Evolutionary conservation across 345 rosid species (phyloP), one percentile per base, ranked within the genome.

Genomic region (Toxicodendron radicans): DNA sequence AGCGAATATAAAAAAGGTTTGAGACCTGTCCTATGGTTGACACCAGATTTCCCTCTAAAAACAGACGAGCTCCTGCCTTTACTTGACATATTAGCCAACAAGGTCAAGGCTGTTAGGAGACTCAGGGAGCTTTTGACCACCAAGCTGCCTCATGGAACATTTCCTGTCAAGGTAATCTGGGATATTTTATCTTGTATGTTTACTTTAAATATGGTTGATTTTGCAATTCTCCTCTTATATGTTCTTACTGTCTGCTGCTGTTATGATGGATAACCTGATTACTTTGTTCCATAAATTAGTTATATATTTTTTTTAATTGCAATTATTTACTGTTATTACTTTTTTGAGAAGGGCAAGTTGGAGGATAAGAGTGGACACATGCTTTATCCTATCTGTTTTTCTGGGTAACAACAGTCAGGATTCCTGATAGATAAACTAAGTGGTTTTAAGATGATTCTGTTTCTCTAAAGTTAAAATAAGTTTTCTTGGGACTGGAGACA

Each of bases 51-150:
- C 79, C 98, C 98, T 27, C 81, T 95, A 62, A 89, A 89, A 75
- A 95, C 93, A 4, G 97, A 95, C 24, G 99, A 95, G 80, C 93
- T 95, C 51, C 78, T 95, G 73, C 99, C 99, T 13, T 85, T 95
- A 74, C 93, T 95, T 30, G 99, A 95, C 82, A 95, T 95, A 83
- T 87, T 95, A 75, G 99, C 98, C 58, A 88, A 95, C 84, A 95
- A 95, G 78, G 99, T 95, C 69, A 95, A 95, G 87, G 98, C 99
- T 58, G 68, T 93, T 77, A 86, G 97, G 89, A 90, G 99, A 79
- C 90, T 95, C 35, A 93, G 99, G 79, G 99, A 95, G 85, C 98
- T 95, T 76, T 86, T 95, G 87, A 93, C 99, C 58, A 93, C 98
- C 60, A 93, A 95, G 81, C 89, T 95, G 60, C 99, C 98, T 35